Conservation (phyloP, 2,329 filamentous ascomycete species). For the Fragosphaeria purpurea region DNA sequence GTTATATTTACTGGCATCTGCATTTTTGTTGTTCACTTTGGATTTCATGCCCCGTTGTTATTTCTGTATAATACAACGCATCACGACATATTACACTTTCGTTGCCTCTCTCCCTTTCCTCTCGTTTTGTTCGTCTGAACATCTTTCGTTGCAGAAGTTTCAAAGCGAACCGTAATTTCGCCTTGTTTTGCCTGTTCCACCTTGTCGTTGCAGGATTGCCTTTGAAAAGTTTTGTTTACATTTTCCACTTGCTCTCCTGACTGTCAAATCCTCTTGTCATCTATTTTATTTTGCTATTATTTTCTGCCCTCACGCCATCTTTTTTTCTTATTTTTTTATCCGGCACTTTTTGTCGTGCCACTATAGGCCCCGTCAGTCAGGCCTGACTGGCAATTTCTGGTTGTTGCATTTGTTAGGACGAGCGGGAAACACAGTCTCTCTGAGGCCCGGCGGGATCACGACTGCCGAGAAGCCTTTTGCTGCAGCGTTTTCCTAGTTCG, state of each 20-base stretch:
- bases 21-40: no score
- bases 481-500: no score
- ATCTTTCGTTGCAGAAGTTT: background rate
- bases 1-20: background rate
- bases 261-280: no score
- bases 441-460: no score
- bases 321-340: no score
- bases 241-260: no score
- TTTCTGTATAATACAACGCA: background rate
- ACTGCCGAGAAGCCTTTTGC: no score
- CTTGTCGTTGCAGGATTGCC: background rate
- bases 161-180: background rate
- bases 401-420: no score
- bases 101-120: background rate
- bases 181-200: background rate
- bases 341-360: no score
- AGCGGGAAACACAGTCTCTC: no score
- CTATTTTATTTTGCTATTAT: background rate
- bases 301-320: background rate
- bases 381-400: constrained; percentile 8
- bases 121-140: background rate
- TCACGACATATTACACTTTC: no score
- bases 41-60: background rate
- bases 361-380: constrained; percentile 8
- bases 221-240: no score